A percentile compares a stretch with the other conserved stretches of the same genome.
Evolutionary conservation across 2,329 filamentous ascomycete genomes (phyloP).

Genomic region (Aspergillus terreus): DNA sequence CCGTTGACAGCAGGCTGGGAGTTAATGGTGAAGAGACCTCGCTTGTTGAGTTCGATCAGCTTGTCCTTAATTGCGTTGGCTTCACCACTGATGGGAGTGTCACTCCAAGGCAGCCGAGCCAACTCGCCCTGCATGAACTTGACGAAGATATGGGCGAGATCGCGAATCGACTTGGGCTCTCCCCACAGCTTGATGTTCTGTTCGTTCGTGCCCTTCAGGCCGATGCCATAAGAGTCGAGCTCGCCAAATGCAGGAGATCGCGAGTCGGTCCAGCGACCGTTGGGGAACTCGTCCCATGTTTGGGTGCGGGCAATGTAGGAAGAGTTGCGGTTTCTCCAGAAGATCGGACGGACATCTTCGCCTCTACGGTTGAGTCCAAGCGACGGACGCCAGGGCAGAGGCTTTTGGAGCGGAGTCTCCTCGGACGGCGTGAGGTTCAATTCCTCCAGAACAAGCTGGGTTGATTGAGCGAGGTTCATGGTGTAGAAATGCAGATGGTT

Average conservation of each 20-base stretch:
- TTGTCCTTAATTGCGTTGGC: conserved; percentile 72
- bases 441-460: conserved; percentile 89
- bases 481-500: conserved; percentile 96
- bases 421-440: conserved; percentile 74
- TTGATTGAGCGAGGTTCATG: conserved; percentile 96
- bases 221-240: conserved; percentile 89
- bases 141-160: conserved; percentile 80
- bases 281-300: conserved; percentile 98
- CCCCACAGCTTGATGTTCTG: conserved; percentile 96
- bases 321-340: conserved; percentile 96
- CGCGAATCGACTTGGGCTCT: conserved; percentile 71
- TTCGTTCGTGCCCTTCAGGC: conserved; percentile 90
- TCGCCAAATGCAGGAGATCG: conserved; percentile 95
- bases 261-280: conserved; percentile 97
- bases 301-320: conserved; percentile 94
- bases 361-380: conserved; percentile 82
- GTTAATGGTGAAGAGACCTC: conserved; percentile 91
- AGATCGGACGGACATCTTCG: conserved; percentile 95
- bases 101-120: conserved; percentile 87
- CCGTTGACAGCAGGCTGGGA: conserved; percentile 94
- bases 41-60: conserved; percentile 76
- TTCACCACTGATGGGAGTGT: conserved; percentile 78
- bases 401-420: conserved; percentile 75
- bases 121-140: conserved; percentile 78
- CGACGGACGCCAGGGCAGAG: conserved; percentile 95